These are phyloP conservation scores for Huntiella savannae DNA, from an alignment of 2,329 filamentous ascomycete species.

Conservation along the genomic window DNA sequence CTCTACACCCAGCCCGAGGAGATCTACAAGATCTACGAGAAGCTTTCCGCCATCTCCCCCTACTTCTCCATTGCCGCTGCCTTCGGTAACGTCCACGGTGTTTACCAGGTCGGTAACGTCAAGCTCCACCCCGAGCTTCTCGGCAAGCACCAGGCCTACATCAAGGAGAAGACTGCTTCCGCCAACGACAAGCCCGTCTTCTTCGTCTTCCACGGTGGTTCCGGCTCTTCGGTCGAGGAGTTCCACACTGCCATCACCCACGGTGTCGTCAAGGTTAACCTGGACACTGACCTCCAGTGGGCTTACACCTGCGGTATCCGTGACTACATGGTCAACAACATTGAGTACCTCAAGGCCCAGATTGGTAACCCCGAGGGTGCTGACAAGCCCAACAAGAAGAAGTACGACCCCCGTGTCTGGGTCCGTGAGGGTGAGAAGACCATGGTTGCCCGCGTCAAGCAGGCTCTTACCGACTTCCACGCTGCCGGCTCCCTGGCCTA, in stretches of 20 bases:
- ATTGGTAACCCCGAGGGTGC: constrained; percentile 91
- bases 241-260: constrained; percentile 74
- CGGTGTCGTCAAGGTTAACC: constrained; percentile 98
- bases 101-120: constrained; percentile 97
- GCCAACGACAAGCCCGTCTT: constrained; percentile 72
- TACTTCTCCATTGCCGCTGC: constrained; percentile 98
- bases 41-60: constrained; percentile 66
- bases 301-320: constrained; percentile 85
- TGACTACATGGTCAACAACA: constrained; percentile 85
- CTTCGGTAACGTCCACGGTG: constrained; percentile 94
- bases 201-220: constrained; percentile 98
- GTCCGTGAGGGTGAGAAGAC: constrained; percentile 94
- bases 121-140: constrained; percentile 91
- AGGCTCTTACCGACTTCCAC: constrained; percentile 85
- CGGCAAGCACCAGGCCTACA: constrained; percentile 85
- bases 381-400: constrained; percentile 99
- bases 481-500: constrained; percentile 23
- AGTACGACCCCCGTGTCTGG: constrained; percentile 66
- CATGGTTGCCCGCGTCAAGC: constrained; percentile 64
- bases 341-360: constrained; percentile 73
- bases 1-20: constrained; percentile 97
- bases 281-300: constrained; percentile 95
- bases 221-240: constrained; percentile 77
- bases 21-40: constrained; percentile 78
- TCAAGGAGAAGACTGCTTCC: constrained; percentile 57